phyloP scores from a whole-genome alignment of 495 filamentous ascomycete species.

The Penicillium longicatenatum region DNA sequence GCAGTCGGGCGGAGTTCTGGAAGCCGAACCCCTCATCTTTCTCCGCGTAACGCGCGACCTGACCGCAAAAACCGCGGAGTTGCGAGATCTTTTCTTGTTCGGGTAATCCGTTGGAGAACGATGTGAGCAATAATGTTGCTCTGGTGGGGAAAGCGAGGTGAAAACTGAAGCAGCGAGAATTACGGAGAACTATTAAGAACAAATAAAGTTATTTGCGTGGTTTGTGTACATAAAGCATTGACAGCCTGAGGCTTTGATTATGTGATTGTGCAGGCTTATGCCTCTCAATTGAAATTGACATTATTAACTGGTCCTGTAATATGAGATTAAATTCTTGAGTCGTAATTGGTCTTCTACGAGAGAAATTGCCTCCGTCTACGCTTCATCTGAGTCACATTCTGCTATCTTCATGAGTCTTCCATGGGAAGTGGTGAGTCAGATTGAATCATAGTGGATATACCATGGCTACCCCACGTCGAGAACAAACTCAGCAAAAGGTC shows the following conservation, averaged over 20 bases:
- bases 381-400: neutral
- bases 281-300: too few relatives aligned
- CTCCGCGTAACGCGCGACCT: slow-evolving; percentile 12
- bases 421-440: slow-evolving; percentile 18
- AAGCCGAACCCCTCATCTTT: slow-evolving; percentile 21
- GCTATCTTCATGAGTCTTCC: neutral
- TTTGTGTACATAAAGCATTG: neutral
- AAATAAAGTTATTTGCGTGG: neutral
- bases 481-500: slow-evolving; percentile 6
- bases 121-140: neutral
- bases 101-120: slow-evolving; percentile 1
- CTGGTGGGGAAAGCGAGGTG: neutral
- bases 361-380: neutral
- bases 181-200: neutral
- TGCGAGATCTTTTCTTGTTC: neutral
- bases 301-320: too few relatives aligned
- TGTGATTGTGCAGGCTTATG: neutral
- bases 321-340: too few relatives aligned
- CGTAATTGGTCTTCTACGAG: too few relatives aligned
- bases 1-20: slow-evolving; percentile 16
- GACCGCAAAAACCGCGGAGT: slow-evolving; percentile 3
- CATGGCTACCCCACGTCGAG: slow-evolving; percentile 9
- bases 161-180: neutral
- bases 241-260: neutral
- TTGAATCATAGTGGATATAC: slow-evolving; percentile 19